Evolutionary conservation across 2,329 filamentous ascomycete species (phyloP).

Genomic region (Amesomyces nigricolor): DNA sequence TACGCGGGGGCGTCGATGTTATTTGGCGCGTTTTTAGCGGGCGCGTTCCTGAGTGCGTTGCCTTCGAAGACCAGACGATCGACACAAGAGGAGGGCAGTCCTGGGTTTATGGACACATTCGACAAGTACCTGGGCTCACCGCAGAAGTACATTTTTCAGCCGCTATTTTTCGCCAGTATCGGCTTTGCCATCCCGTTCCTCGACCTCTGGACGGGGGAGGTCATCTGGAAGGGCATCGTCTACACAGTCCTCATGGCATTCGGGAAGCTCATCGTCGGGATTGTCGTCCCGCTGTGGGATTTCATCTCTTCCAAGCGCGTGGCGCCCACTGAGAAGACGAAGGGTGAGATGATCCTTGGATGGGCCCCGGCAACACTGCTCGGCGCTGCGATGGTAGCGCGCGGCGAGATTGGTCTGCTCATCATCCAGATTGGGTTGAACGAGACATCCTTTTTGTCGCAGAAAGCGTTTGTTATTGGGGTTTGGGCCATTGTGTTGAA

Average conservation of each 20-base stretch:
- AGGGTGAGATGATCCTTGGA: slow-evolving; percentile 41
- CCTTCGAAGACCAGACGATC: not conserved
- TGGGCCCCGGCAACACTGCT: slow-evolving; percentile 55
- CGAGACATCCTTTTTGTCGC: slow-evolving; percentile 22
- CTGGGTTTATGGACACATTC: slow-evolving; percentile 29
- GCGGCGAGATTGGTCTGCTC: slow-evolving; percentile 76
- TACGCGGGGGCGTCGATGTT: slow-evolving; percentile 24
- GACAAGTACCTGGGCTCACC: slow-evolving; percentile 35
- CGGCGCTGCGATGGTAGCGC: slow-evolving; percentile 62
- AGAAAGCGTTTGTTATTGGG: slow-evolving; percentile 41
- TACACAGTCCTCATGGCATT: slow-evolving; percentile 67
- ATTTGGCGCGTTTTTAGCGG: slow-evolving; percentile 24
- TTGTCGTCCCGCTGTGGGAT: slow-evolving; percentile 39
- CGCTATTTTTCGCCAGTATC: slow-evolving; percentile 70
- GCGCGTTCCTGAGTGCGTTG: slow-evolving; percentile 20
- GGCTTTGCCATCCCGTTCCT: slow-evolving; percentile 75
- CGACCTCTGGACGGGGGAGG: slow-evolving; percentile 56
- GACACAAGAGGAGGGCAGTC: not conserved
- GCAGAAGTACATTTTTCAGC: slow-evolving; percentile 52
- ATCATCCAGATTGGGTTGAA: slow-evolving; percentile 42
- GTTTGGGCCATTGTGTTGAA: slow-evolving; percentile 53
- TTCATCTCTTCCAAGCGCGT: slow-evolving; percentile 9
- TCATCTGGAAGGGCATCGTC: slow-evolving; percentile 68
- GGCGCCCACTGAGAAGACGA: not conserved
- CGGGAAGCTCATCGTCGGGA: slow-evolving; percentile 54